phyloP scores from a whole-genome alignment of 768 basidiomycete species.

The Dioszegia crocea region DNA sequence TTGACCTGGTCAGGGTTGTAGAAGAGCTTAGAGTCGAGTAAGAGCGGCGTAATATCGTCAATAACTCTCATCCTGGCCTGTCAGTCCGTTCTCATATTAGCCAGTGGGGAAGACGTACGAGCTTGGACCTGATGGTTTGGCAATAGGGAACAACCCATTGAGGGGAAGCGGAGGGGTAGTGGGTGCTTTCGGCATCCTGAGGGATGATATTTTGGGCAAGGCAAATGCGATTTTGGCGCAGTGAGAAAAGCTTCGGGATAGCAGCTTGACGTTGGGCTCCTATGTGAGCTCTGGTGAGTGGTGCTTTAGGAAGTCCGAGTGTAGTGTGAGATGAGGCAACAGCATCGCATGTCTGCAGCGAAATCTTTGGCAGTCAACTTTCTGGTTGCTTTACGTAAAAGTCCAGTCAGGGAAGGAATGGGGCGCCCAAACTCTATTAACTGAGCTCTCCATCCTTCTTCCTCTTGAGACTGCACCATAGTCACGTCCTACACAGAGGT shows the following conservation, averaged over 20 bases:
- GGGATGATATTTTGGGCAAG: not conserved
- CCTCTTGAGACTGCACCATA: too few species aligned
- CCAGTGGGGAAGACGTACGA: conserved; percentile 52
- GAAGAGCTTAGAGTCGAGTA: conserved; percentile 73
- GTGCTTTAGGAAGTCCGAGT: too few species aligned
- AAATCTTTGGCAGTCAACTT: too few species aligned
- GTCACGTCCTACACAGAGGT: too few species aligned
- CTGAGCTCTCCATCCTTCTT: too few species aligned
- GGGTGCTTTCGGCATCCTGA: conserved; percentile 44
- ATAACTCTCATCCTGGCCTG: conserved; percentile 67
- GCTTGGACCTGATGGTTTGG: conserved; percentile 86
- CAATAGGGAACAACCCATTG: conserved; percentile 68
- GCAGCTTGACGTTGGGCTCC: conserved; percentile 1
- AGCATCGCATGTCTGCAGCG: too few species aligned
- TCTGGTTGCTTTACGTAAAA: too few species aligned
- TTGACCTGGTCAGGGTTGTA: conserved; percentile 45
- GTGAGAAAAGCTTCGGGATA: not conserved
- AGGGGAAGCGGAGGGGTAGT: conserved; percentile 41
- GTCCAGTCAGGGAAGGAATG: too few species aligned
- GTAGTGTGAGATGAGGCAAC: too few species aligned
- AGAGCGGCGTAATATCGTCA: conserved; percentile 75
- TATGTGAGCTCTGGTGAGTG: too few species aligned
- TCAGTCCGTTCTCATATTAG: not conserved
- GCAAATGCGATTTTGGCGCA: not conserved
- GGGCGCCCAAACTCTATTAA: too few species aligned